Percentiles rank a stretch among this genome's conserved stretches.
phyloP scores from a whole-genome alignment of 2,329 filamentous ascomycete genomes.

The Alternaria consortialis region DNA sequence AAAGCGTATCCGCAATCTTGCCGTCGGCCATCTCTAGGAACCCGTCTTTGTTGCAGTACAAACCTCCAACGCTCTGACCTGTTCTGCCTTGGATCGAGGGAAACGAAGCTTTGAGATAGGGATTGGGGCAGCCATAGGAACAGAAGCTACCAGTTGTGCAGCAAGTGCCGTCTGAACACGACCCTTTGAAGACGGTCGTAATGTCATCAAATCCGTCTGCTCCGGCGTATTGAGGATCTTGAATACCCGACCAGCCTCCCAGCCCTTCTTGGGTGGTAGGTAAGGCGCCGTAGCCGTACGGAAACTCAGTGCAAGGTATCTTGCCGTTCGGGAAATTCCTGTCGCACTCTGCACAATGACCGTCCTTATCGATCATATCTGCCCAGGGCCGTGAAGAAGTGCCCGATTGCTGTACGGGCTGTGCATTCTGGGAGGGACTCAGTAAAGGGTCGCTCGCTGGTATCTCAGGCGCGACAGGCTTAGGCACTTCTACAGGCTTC shows the following conservation, averaged over 20 bases:
- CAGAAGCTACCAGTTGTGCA: conserved; percentile 76
- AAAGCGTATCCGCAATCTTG: conserved; percentile 72
- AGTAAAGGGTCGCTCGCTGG: conserved; percentile 17
- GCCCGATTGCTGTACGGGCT: conserved; percentile 26
- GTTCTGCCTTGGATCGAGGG: conserved; percentile 78
- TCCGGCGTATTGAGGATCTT: conserved; percentile 58
- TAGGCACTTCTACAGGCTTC: not conserved
- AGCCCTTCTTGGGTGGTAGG: conserved; percentile 73
- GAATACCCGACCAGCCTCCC: conserved; percentile 82
- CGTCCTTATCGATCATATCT: conserved; percentile 33
- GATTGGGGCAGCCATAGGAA: conserved; percentile 91
- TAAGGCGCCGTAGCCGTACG: conserved; percentile 81
- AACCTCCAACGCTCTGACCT: conserved; percentile 86
- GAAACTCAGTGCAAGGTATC: conserved; percentile 76
- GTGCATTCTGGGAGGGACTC: conserved; percentile 38
- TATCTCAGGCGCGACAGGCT: not conserved
- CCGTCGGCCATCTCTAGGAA: conserved; percentile 73
- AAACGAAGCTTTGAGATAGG: conserved; percentile 94
- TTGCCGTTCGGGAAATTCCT: conserved; percentile 78
- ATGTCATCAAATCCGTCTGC: conserved; percentile 62
- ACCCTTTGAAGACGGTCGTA: conserved; percentile 70
- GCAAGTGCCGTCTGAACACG: conserved; percentile 62
- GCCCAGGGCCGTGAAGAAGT: conserved; percentile 21
- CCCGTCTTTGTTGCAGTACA: conserved; percentile 82
- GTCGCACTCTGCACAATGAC: conserved; percentile 62